phyloP scores from a whole-genome alignment of 1,284 basidiomycete genomes.

The Sparassis latifolia region DNA sequence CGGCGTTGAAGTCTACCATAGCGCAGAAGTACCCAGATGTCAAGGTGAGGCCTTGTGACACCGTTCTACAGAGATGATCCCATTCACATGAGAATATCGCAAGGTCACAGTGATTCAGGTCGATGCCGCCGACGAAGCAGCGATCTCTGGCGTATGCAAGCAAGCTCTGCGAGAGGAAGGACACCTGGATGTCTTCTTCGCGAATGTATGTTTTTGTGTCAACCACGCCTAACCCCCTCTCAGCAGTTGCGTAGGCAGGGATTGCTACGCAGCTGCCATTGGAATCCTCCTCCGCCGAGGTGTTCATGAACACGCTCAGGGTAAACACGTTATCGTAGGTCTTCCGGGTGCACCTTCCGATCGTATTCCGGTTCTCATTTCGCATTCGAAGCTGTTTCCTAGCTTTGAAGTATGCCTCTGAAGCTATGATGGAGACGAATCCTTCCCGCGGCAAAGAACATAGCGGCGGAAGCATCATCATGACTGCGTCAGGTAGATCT shows the following conservation, averaged over 20 bases:
- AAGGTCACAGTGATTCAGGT: conserved; percentile 69
- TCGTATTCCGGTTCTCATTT: background rate
- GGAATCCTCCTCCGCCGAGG: conserved; percentile 52
- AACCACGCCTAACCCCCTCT: background rate
- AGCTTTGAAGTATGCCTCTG: conserved; percentile 83
- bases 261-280: conserved; percentile 44
- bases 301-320: conserved; percentile 72
- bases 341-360: background rate
- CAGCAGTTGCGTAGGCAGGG: conserved; percentile 48
- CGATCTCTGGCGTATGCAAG: conserved; percentile 65
- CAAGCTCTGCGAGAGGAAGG: conserved; percentile 77
- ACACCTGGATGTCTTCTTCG: conserved; percentile 88
- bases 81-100: too few relatives aligned
- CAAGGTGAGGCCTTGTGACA: conserved; percentile 42
- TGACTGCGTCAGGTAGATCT: conserved; percentile 78
- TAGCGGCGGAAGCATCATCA: conserved; percentile 78
- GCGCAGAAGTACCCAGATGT: conserved; percentile 69
- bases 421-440: conserved; percentile 71
- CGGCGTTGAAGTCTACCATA: conserved; percentile 65
- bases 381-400: conserved; percentile 67
- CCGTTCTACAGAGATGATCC: too few relatives aligned
- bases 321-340: conserved; percentile 80
- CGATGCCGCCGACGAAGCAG: conserved; percentile 79
- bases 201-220: conserved; percentile 57
- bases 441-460: conserved; percentile 58